Evolutionary conservation across 1,284 basidiomycete genomes (phyloP).

Genomic region (Cryptococcus floricola): DNA sequence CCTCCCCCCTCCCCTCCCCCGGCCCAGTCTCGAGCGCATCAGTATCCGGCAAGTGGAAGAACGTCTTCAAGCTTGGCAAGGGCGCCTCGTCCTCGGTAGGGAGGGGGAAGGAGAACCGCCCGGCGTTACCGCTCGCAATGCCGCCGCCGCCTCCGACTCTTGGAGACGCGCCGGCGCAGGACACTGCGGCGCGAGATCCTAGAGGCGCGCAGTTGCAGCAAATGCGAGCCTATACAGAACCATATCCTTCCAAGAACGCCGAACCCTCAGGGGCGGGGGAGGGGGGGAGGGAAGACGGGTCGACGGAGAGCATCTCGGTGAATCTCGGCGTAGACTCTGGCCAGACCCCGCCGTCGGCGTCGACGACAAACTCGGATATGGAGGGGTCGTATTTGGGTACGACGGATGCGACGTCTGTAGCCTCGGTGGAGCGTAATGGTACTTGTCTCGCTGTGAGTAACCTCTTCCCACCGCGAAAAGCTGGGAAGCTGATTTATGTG

Average conservation of each 20-base stretch:
- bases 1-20: slow-evolving; percentile 18
- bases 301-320: slow-evolving; percentile 7
- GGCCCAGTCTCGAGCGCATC: slow-evolving; percentile 6
- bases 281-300: not conserved
- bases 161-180: not conserved
- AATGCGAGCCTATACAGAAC: slow-evolving; percentile 15
- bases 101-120: slow-evolving; percentile 17
- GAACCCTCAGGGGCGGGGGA: not conserved
- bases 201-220: slow-evolving; percentile 8
- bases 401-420: too few relatives aligned
- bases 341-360: not conserved
- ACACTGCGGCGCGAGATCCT: not conserved
- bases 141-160: too few relatives aligned
- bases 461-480: too few relatives aligned
- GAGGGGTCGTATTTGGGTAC: not conserved
- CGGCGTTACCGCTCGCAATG: not conserved
- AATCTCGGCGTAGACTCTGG: slow-evolving; percentile 5
- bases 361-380: not conserved
- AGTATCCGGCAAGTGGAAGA: slow-evolving; percentile 27
- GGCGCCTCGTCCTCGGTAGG: slow-evolving; percentile 9
- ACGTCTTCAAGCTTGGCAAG: slow-evolving; percentile 30
- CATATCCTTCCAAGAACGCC: slow-evolving; percentile 5
- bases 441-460: too few relatives aligned
- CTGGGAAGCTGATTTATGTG: too few relatives aligned
- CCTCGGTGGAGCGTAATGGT: too few relatives aligned